Percentiles rank a stretch among this genome's conserved stretches.
Evolutionary conservation across 495 filamentous ascomycete genomes (phyloP).

Genomic region (Talaromyces wortmannii): DNA sequence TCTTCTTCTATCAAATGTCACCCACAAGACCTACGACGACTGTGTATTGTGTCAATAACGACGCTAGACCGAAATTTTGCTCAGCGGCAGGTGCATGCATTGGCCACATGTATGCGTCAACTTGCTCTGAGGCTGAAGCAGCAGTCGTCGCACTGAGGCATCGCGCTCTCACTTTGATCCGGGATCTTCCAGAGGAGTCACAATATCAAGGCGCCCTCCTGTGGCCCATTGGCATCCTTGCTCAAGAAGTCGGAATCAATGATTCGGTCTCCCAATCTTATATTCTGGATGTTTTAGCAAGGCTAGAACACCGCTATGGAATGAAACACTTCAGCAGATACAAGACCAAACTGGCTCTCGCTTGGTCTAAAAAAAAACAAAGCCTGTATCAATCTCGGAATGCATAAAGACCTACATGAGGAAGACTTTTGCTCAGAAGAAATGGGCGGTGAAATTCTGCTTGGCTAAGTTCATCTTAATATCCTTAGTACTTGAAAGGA

Average conservation of each 20-base stretch:
- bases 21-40: neutral
- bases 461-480: neutral
- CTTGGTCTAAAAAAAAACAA: neutral
- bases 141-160: neutral
- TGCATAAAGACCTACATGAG: neutral
- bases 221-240: constrained; percentile 7
- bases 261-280: neutral
- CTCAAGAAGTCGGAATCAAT: neutral
- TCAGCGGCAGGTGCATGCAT: neutral
- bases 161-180: neutral
- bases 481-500: no score
- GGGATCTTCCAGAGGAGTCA: constrained; percentile 1
- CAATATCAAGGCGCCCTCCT: constrained; percentile 2
- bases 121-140: neutral
- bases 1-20: neutral
- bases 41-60: neutral
- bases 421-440: neutral
- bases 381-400: neutral
- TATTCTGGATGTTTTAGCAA: neutral
- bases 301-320: constrained; percentile 1
- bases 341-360: neutral
- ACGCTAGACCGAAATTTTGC: neutral
- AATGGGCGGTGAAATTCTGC: neutral
- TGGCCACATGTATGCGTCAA: neutral
- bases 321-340: constrained; percentile 6